A percentile compares a stretch with the other conserved stretches of the same genome.
Conservation (phyloP, 2,329 filamentous ascomycete species). For the Graphiopsis chlorocephala region DNA sequence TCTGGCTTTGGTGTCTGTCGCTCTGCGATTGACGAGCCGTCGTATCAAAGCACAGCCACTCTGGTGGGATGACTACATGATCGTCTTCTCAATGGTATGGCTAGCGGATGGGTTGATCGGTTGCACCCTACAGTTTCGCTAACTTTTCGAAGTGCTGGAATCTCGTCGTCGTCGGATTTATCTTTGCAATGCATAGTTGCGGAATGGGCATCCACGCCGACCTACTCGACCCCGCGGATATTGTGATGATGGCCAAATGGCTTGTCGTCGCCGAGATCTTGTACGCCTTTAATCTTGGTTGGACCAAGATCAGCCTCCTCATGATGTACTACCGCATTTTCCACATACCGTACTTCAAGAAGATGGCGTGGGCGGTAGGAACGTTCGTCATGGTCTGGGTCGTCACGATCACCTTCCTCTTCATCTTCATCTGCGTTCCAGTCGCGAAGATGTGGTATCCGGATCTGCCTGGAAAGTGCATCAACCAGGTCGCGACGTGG, state of each 20-base stretch:
- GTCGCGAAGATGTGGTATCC: slow-evolving; percentile 43
- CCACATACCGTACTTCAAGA: slow-evolving; percentile 26
- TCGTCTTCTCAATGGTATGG: slow-evolving; percentile 35
- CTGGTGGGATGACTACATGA: slow-evolving; percentile 39
- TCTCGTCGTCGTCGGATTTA: slow-evolving; percentile 30
- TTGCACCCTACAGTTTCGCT: background rate
- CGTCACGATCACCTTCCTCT: slow-evolving; percentile 34
- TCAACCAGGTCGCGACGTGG: slow-evolving; percentile 42
- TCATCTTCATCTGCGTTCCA: slow-evolving; percentile 43
- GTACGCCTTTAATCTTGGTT: slow-evolving; percentile 34
- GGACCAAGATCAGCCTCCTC: slow-evolving; percentile 48
- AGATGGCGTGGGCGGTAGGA: slow-evolving; percentile 38
- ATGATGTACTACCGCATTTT: slow-evolving; percentile 50
- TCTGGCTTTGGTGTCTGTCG: slow-evolving; percentile 26
- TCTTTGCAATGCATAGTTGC: slow-evolving; percentile 25
- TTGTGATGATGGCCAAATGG: slow-evolving; percentile 28
- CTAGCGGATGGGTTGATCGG: background rate
- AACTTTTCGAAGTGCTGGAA: background rate
- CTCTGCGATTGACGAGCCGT: slow-evolving; percentile 35
- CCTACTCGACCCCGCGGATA: slow-evolving; percentile 19
- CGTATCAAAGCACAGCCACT: slow-evolving; percentile 32
- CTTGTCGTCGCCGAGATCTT: slow-evolving; percentile 32
- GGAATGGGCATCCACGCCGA: slow-evolving; percentile 24
- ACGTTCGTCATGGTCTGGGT: slow-evolving; percentile 34
- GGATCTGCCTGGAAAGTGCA: slow-evolving; percentile 34